Percentiles rank a stretch among this genome's conserved stretches.
phyloP scores from a whole-genome alignment of 495 filamentous ascomycete species.

The Cercophora samala region DNA sequence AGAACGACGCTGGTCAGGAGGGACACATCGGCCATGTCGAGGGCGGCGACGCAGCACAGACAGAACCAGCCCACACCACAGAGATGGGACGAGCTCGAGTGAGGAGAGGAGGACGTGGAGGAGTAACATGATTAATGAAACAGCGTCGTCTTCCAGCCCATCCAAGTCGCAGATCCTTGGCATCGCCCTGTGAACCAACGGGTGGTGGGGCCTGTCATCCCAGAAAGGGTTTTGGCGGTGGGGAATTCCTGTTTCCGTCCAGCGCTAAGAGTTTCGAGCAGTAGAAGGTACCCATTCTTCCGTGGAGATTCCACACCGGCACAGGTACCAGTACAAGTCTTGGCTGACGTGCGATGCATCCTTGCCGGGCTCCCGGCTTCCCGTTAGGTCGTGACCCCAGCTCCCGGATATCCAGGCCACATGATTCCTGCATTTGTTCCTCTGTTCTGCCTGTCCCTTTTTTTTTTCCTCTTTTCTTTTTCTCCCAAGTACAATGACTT shows the following conservation, averaged over 20 bases:
- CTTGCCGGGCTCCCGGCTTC: neutral
- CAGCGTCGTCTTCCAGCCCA: neutral
- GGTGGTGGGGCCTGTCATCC: neutral
- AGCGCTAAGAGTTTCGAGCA: neutral
- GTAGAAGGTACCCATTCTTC: neutral
- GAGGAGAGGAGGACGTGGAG: neutral
- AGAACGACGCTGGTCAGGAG: conserved; percentile 23
- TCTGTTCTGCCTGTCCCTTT: neutral
- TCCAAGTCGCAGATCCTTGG: neutral
- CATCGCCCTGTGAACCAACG: neutral
- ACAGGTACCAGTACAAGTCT: neutral
- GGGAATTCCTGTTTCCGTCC: neutral
- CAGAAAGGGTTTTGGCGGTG: neutral
- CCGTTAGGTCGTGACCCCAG: neutral
- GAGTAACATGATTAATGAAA: neutral
- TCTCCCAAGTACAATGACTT: neutral
- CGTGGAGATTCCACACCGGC: neutral
- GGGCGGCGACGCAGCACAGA: neutral
- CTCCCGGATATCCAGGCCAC: neutral
- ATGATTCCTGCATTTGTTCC: neutral
- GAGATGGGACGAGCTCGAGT: conserved; percentile 17
- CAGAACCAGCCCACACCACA: conserved; percentile 3
- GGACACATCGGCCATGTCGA: conserved; percentile 15
- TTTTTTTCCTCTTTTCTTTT: neutral
- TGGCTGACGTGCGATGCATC: neutral